Conservation (phyloP, 1,284 basidiomycete species). For the Porodaedalea pini region DNA sequence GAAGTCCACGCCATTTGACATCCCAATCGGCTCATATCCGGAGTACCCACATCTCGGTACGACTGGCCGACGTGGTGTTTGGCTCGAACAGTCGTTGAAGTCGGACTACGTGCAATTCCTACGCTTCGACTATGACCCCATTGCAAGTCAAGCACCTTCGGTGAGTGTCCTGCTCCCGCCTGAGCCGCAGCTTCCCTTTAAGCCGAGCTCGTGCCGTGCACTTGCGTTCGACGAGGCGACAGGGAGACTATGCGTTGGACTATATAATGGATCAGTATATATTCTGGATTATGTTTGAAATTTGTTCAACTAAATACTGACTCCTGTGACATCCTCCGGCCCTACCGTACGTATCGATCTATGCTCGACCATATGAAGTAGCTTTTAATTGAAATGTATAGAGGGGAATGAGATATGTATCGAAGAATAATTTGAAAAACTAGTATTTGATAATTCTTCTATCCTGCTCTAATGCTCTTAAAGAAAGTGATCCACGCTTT, state of each 20-base stretch:
- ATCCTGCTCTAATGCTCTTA: no score
- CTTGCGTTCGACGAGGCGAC: constrained; percentile 21
- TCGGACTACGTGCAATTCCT: constrained; percentile 17
- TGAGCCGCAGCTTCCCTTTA: constrained; percentile 20
- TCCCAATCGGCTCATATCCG: constrained; percentile 19
- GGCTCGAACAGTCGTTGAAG: constrained; percentile 20
- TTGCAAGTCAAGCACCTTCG: constrained; percentile 2
- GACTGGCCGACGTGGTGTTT: constrained; percentile 20
- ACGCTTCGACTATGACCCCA: constrained; percentile 5
- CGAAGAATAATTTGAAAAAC: no score
- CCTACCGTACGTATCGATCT: no score
- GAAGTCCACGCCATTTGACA: constrained; percentile 14
- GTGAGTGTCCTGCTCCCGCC: constrained; percentile 19
- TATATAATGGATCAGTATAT: constrained; percentile 18
- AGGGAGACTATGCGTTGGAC: constrained; percentile 17
- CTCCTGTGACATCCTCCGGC: no score
- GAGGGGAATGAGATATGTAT: no score
- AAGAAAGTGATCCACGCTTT: no score
- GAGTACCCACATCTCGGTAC: constrained; percentile 17
- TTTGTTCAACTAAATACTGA: no score
- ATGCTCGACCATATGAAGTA: no score
- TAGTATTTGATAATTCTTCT: no score
- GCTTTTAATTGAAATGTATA: no score
- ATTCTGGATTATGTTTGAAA: constrained; percentile 20
- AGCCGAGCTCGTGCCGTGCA: constrained; percentile 17